Evolutionary conservation across 2,329 filamentous ascomycete species (phyloP), one percentile per base, ranked within the genome.

Genomic region (Penicillium italicum): DNA sequence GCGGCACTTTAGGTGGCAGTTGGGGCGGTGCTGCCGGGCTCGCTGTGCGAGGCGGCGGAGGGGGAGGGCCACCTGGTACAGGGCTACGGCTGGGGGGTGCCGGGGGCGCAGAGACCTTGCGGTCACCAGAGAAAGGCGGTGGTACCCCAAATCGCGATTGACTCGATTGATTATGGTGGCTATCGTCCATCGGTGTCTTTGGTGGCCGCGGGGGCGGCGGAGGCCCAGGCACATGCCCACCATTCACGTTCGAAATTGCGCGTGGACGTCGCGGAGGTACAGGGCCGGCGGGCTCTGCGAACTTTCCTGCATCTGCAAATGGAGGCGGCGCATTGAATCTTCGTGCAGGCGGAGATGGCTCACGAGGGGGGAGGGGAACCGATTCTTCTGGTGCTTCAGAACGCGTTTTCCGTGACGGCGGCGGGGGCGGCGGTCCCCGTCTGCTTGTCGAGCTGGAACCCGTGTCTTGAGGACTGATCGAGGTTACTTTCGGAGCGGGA

Each of bases 281-380:
- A 55, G 74, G 79, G 24, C 72, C 73, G 54, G 79, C 76, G 30
- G 78, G 73, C 59, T 86, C 80, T 4, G 88, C 91, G 69, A 85
- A 94, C 74, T 90, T 96, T 36, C 94, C 94, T 55, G 94, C 94
- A 72, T 96, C 92, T 53, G 90, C 85, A 57, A 97, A 76, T 2
- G 93, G 90, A 33, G 94, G 94, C 43, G 94, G 94, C 9, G 90
- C 93, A 62, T 86, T 83, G 77, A 96, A 97, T 65, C 81, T 82
- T 12, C 62, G 62, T 12, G 44, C 57, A 44, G 60, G 55, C 12
- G 90, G 89, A 14, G 87, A 85, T 14, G 87, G 83, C 57, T 90
- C 87, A 67, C 86, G 81, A 30, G 87, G 82, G n/a, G 89, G 84
- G 36, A 77, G 76, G 16, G 77, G 74, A 78, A 71, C 79, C 72